phyloP scores from a whole-genome alignment of 1,284 basidiomycete species.

The Apiotrichum sp. region DNA sequence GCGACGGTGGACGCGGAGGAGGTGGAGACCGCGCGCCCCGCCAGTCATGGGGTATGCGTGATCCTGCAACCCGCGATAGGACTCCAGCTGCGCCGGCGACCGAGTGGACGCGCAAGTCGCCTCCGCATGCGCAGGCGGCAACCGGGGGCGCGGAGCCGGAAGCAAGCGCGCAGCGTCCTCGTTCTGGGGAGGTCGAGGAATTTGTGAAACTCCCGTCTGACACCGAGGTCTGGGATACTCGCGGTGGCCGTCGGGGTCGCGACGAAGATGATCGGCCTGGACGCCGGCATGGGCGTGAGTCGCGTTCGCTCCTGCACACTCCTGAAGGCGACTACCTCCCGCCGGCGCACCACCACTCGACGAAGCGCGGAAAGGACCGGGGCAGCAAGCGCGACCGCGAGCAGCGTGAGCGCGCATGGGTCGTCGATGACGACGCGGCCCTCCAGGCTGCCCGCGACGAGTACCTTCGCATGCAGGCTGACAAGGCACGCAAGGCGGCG shows the following conservation, averaged over 20 bases:
- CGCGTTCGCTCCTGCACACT: constrained; percentile 11
- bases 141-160: too few relatives aligned
- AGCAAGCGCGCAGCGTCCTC: too few relatives aligned
- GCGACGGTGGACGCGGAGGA: not conserved
- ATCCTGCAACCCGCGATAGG: not conserved
- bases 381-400: not conserved
- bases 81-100: not conserved
- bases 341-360: constrained; percentile 3
- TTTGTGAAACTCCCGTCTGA: too few relatives aligned
- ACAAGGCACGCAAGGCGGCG: not conserved
- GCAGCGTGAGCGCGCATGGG: constrained; percentile 8
- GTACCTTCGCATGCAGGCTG: not conserved
- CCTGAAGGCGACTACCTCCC: constrained; percentile 2
- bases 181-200: too few relatives aligned
- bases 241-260: not conserved
- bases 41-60: not conserved
- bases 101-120: not conserved
- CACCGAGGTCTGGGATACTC: not conserved
- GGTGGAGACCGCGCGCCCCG: not conserved
- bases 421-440: constrained; percentile 15
- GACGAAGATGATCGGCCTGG: not conserved
- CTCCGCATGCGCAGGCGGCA: not conserved
- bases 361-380: not conserved
- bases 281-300: constrained; percentile 1
- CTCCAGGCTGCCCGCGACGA: constrained; percentile 2